Conservation (phyloP, 805 yeast genomes). For the Candida coleopterorum region DNA sequence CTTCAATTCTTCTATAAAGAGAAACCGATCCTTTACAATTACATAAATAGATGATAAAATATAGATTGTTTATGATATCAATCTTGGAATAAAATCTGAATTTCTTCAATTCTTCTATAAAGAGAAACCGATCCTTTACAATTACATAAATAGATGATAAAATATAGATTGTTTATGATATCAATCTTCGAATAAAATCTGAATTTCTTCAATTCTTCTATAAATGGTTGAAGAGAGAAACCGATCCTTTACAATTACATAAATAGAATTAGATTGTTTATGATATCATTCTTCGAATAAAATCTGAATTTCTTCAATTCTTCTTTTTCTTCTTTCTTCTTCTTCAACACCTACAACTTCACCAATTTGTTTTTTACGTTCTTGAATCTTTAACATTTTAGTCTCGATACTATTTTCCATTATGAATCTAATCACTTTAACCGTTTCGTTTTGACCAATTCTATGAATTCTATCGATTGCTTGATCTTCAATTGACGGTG, state of each 20-base stretch:
- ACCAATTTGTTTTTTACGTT: slow-evolving; percentile 74
- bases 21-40: no score
- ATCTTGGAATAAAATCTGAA: slow-evolving; percentile 59
- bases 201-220: slow-evolving; percentile 69
- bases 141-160: slow-evolving; percentile 2
- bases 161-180: neutral
- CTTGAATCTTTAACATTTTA: slow-evolving; percentile 84
- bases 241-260: no score
- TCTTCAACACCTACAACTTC: slow-evolving; percentile 73
- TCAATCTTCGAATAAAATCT: slow-evolving; percentile 55
- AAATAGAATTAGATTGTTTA: neutral
- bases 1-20: slow-evolving; percentile 71
- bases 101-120: slow-evolving; percentile 70
- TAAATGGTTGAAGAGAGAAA: slow-evolving; percentile 53
- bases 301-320: slow-evolving; percentile 69
- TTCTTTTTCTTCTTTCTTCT: slow-evolving; percentile 63
- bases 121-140: no score
- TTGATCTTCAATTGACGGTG: slow-evolving; percentile 85
- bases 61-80: slow-evolving; percentile 6
- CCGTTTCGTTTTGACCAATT: slow-evolving; percentile 75
- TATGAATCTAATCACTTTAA: slow-evolving; percentile 74
- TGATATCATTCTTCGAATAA: slow-evolving; percentile 46
- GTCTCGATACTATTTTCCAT: slow-evolving; percentile 82
- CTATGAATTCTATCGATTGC: slow-evolving; percentile 90
- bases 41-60: slow-evolving; percentile 2